Conservation (phyloP, 352 stramenopile genomes). For the Phytophthora pinifolia region DNA sequence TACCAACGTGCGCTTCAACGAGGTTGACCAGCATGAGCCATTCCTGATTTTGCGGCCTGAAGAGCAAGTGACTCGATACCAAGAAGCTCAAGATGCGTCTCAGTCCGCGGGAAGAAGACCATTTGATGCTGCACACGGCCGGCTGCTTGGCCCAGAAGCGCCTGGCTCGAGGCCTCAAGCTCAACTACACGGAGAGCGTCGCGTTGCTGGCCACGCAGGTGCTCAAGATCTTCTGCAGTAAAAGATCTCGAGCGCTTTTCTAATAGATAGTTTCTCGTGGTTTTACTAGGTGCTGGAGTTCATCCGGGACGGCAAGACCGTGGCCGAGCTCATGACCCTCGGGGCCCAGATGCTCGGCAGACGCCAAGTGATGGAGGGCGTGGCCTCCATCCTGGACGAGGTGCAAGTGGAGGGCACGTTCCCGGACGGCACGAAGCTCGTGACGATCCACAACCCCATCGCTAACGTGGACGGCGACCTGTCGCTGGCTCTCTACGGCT, state of each 20-base stretch:
- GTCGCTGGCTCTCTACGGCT: conserved; percentile 91
- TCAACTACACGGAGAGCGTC: conserved; percentile 94
- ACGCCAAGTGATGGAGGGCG: conserved; percentile 93
- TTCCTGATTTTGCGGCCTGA: conserved; percentile 19
- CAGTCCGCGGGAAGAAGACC: conserved; percentile 71
- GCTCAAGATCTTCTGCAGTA: background rate
- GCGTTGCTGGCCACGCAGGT: conserved; percentile 92
- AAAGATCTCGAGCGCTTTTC: no score
- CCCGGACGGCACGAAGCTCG: conserved; percentile 97
- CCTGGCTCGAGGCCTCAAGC: conserved; percentile 87
- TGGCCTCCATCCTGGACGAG: conserved; percentile 89
- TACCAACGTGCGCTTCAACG: no score
- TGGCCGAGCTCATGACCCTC: conserved; percentile 89
- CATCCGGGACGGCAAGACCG: conserved; percentile 90
- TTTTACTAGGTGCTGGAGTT: conserved; percentile 91
- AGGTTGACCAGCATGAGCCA: conserved; percentile 3
- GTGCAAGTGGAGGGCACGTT: conserved; percentile 98
- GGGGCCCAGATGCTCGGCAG: conserved; percentile 85
- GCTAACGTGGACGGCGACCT: conserved; percentile 88
- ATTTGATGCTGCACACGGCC: conserved; percentile 80
- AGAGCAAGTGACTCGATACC: conserved; percentile 1
- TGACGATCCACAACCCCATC: conserved; percentile 96
- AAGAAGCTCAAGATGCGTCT: conserved; percentile 40
- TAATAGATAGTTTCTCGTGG: no score
- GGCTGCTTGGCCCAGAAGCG: conserved; percentile 94